phyloP scores from a whole-genome alignment of 352 stramenopile species.

The Globisporangium radiosum region DNA sequence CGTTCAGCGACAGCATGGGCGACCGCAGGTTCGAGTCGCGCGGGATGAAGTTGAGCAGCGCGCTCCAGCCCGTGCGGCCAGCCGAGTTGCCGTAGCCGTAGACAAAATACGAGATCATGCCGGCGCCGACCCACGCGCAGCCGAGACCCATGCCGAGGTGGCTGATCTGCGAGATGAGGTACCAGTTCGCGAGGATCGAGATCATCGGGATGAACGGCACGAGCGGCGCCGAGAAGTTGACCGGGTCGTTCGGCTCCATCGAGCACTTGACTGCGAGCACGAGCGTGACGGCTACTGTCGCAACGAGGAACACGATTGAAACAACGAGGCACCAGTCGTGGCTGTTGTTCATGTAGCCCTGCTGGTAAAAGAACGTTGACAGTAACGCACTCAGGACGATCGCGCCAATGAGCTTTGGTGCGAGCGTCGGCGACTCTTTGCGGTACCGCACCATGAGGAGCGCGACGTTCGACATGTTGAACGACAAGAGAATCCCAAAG shows the following conservation, averaged over 20 bases:
- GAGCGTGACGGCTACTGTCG: slow-evolving; percentile 20
- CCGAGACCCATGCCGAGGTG: slow-evolving; percentile 43
- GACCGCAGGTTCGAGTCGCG: slow-evolving; percentile 34
- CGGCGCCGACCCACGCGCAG: slow-evolving; percentile 45
- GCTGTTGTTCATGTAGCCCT: slow-evolving; percentile 51
- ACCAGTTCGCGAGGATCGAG: slow-evolving; percentile 62
- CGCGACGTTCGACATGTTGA: slow-evolving; percentile 79
- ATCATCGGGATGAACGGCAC: slow-evolving; percentile 60
- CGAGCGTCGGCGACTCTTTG: slow-evolving; percentile 39
- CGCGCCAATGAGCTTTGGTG: slow-evolving; percentile 31
- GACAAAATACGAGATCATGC: slow-evolving; percentile 65
- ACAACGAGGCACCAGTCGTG: slow-evolving; percentile 26
- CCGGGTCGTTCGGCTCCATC: slow-evolving; percentile 33
- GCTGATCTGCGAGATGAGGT: slow-evolving; percentile 57
- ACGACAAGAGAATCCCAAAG: slow-evolving; percentile 86
- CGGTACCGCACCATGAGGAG: slow-evolving; percentile 70
- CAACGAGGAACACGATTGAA: slow-evolving; percentile 41
- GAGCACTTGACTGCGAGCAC: slow-evolving; percentile 55
- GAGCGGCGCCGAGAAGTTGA: slow-evolving; percentile 54
- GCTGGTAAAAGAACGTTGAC: slow-evolving; percentile 59
- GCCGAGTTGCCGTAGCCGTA: slow-evolving; percentile 71
- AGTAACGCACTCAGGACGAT: slow-evolving; percentile 35
- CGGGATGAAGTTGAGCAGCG: slow-evolving; percentile 41
- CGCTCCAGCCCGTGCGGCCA: slow-evolving; percentile 52
- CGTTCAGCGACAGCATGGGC: slow-evolving; percentile 55